Evolutionary conservation across 208 protist genomes (phyloP), one percentile per base, ranked within the genome.

Genomic region (Acanthamoeba lenticulata): DNA sequence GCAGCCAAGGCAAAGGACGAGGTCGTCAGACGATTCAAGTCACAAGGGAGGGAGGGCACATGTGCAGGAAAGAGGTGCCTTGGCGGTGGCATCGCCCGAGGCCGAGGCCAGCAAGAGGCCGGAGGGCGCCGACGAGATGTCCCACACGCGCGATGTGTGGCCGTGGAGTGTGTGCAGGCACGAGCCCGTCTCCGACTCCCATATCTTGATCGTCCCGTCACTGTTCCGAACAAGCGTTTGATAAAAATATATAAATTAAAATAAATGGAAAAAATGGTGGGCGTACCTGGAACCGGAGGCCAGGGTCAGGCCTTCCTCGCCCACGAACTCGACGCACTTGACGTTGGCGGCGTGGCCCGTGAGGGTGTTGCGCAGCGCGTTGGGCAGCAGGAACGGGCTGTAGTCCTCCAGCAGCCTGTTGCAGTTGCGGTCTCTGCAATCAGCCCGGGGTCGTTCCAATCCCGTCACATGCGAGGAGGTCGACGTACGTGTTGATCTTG

Each of bases 321-420:
- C 97, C n/a, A 97, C 83, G 21, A 97, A 98, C 5, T 95, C 95
- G 15, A 97, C 94, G 57, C 94, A 95, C 90, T 98, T 98, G 27
- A 98, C 96, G 72, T 97, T 97, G 38, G 88, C 94, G 38, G 34
- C 57, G 65, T 98, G 97, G 1, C 97, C 97, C 2, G 1, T 29
- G 42, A 97, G 83, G 5, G 72, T 94, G 19, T 67, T 45, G 21
- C 67, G 57, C n/a, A 92, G n/a, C 27, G 93, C 94, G 57, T 97
- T 97, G 2, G 96, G 97, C 4, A 98, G 38, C 9, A 97, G 74
- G 34, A 96, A 96, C 34, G 90, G 94, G 5, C 60, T 77, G 69
- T 97, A 98, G 86, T 98, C 97, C 24, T 95, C 69, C n/a, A 98
- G 57, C 0, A 98, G 90, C 19, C 44, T 90, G 42, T 34, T 1